Base-by-base conservation (phyloP, 2,329 filamentous ascomycete species). In the Arthrobotrys musiformis region DNA sequence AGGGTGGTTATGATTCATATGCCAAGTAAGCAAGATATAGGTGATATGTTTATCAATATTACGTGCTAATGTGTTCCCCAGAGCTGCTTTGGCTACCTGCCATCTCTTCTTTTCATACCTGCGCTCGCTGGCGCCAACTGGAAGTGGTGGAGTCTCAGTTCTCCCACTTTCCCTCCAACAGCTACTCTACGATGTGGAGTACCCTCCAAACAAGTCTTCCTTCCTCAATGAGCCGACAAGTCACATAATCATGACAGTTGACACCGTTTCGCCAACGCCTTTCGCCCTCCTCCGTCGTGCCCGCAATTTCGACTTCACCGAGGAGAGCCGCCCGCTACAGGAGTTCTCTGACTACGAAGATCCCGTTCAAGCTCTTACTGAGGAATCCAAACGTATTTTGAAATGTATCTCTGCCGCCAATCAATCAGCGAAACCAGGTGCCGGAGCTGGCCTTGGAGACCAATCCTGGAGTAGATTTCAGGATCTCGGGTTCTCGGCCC, bases 81-180 rank as follows among this genome's bases (percentile, higher is more conserved):
- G 92, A 82, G 94, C 94, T 77, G 95, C 95, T 74, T 93, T 98
- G 86, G 95, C 95, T 66, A 93, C 94, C 19, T 97, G 94, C 82
- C 95, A 99, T 85, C 86, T 99, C 67, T 99, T 99, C 86, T 99
- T 99, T 82, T 95, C 95, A 69, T 99, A 98, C 83, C 89, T 99
- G 56, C 89, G 95, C 81, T 97, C 94, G 0, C 85, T 97, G 54
- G 90, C 93, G 1, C 94, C 95, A n/a, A 66, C 77, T 58, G 70
- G 91, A 94, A 88, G 90, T 79, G 88, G 89, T 30, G 92, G 92
- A 54, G 97, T 98, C 78, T 92, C 94, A 0, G 88, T 91, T 79
- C 88, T 99, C 15, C 95, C 95, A 7, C 91, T 94, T 82, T 97
- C 95, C 11, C 87, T 99, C 17, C 93, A 97, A 84, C 92, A 94